Evolutionary conservation across 2,329 filamentous ascomycete genomes (phyloP).

Genomic region (Fusarium longipes): DNA sequence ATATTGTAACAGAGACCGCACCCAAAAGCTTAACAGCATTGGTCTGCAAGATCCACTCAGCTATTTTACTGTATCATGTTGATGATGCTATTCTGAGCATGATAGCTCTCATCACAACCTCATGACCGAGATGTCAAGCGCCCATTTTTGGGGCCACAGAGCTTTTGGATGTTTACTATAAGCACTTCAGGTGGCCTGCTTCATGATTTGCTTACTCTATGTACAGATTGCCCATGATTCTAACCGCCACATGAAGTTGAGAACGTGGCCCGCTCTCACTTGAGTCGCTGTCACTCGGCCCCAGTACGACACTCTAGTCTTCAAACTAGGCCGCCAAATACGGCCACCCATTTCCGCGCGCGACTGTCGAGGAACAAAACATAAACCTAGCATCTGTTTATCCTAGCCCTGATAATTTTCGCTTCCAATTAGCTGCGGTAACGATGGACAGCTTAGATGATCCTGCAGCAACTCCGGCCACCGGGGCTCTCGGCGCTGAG

Average conservation of each 20-base stretch:
- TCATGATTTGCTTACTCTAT: constrained; percentile 11
- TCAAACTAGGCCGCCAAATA: constrained; percentile 39
- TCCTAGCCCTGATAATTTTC: constrained; percentile 40
- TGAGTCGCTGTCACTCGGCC: constrained; percentile 44
- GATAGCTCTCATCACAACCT: neutral
- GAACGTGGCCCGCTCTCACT: constrained; percentile 48
- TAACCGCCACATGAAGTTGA: constrained; percentile 47
- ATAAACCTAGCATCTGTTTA: constrained; percentile 32
- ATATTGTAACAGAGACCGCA: constrained; percentile 1
- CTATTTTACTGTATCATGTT: neutral
- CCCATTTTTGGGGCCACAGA: constrained; percentile 4
- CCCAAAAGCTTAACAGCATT: constrained; percentile 9
- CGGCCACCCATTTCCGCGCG: constrained; percentile 42
- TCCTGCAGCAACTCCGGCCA: constrained; percentile 33
- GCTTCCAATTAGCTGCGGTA: constrained; percentile 37
- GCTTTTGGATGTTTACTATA: constrained; percentile 14
- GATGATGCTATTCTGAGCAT: constrained; percentile 24
- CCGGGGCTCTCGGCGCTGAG: constrained; percentile 34
- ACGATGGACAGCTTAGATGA: constrained; percentile 31
- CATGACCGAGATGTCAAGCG: neutral
- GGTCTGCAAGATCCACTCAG: neutral
- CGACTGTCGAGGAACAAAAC: constrained; percentile 38
- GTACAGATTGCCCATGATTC: constrained; percentile 35
- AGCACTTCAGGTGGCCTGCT: constrained; percentile 30
- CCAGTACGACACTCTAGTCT: constrained; percentile 41